These are phyloP conservation scores for Nitzschia putrida DNA, from an alignment of 108 stramenopile genomes.

Conservation along the genomic window DNA sequence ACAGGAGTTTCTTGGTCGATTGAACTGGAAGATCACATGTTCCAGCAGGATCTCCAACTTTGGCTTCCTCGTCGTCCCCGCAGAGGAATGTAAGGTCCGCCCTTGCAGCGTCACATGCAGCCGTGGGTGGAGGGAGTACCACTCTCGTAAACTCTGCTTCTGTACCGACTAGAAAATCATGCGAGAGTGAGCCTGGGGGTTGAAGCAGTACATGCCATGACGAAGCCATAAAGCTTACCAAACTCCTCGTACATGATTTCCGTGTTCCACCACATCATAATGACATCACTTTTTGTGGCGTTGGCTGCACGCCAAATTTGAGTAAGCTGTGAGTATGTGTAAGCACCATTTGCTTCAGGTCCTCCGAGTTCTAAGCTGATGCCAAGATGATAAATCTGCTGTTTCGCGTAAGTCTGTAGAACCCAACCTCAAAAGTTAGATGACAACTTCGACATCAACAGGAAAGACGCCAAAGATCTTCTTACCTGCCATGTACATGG, in stretches of 20 bases:
- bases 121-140: slow-evolving; percentile 28
- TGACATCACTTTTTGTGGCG: slow-evolving; percentile 35
- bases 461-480: neutral
- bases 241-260: slow-evolving; percentile 25
- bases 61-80: neutral
- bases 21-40: slow-evolving; percentile 27
- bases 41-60: slow-evolving; percentile 21
- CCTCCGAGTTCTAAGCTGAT: slow-evolving; percentile 14
- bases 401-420: neutral
- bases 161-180: slow-evolving; percentile 9
- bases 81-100: slow-evolving; percentile 6
- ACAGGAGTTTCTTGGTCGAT: slow-evolving; percentile 9
- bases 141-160: slow-evolving; percentile 34
- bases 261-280: slow-evolving; percentile 38
- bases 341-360: neutral
- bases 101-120: slow-evolving; percentile 15
- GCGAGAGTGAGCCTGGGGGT: neutral
- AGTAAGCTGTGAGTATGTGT: slow-evolving; percentile 31
- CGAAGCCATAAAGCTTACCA: neutral
- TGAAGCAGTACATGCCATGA: neutral
- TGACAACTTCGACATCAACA: too few species aligned
- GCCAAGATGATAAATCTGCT: slow-evolving; percentile 13
- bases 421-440: too few species aligned
- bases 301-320: slow-evolving; percentile 48
- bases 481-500: slow-evolving; percentile 14